Percentiles rank a stretch among this genome's conserved stretches.
phyloP scores from a whole-genome alignment of 106 monocot species.

The Triglochin maritima region DNA sequence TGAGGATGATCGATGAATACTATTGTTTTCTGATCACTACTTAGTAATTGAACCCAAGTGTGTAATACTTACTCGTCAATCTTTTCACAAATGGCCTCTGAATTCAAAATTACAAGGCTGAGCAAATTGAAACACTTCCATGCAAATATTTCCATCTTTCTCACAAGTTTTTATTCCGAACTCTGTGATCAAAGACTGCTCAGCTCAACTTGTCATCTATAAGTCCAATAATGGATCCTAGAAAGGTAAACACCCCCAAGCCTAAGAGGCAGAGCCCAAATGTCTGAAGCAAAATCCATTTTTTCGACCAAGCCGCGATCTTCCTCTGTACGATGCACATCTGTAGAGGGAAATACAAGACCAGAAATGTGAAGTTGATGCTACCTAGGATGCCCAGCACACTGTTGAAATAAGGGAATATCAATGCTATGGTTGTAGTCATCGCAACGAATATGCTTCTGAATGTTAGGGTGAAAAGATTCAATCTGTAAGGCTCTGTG shows the following conservation, averaged over 20 bases:
- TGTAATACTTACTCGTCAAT: no score
- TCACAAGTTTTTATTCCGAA: no score
- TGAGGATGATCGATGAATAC: no score
- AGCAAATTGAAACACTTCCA: no score
- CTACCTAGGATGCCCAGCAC: constrained; percentile 4
- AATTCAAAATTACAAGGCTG: no score
- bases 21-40: no score
- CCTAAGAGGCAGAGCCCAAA: neutral
- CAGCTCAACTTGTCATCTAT: neutral
- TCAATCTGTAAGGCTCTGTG: constrained; percentile 5
- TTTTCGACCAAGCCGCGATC: neutral
- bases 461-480: neutral
- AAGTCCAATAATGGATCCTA: constrained; percentile 1
- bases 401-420: constrained; percentile 9
- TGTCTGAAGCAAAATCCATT: constrained; percentile 2
- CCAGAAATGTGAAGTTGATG: neutral
- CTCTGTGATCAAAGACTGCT: no score
- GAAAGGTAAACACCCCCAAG: neutral
- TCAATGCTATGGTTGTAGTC: constrained; percentile 1
- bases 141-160: no score
- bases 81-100: no score
- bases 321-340: constrained; percentile 5
- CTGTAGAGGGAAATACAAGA: constrained; percentile 7
- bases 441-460: neutral
- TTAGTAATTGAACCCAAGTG: no score